phyloP scores from a whole-genome alignment of 2,329 filamentous ascomycete genomes.

The Hymenoscyphus infarciens region DNA sequence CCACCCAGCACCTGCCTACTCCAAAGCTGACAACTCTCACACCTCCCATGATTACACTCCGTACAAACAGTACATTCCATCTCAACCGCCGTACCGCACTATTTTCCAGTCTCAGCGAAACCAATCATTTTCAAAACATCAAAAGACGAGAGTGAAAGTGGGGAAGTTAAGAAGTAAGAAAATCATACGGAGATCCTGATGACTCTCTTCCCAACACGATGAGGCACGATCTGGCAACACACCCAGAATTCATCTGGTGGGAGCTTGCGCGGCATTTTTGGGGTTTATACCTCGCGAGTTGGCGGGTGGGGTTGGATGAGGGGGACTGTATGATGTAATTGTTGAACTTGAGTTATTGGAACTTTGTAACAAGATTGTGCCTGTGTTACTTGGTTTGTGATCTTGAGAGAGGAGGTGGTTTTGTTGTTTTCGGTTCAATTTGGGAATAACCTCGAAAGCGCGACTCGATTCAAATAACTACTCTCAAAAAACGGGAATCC shows the following conservation, averaged over 20 bases:
- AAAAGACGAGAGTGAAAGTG: not conserved
- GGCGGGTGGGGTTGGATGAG: not conserved
- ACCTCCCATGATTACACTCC: constrained; percentile 10
- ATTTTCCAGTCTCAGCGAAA: not conserved
- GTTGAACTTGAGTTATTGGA: not conserved
- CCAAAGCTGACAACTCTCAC: constrained; percentile 10
- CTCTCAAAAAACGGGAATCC: too few species aligned
- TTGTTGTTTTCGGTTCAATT: too few species aligned
- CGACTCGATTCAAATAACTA: too few species aligned
- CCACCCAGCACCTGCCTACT: constrained; percentile 10
- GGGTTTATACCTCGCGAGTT: not conserved
- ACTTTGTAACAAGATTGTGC: constrained; percentile 2
- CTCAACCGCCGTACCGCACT: constrained; percentile 13
- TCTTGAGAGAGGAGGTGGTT: too few species aligned
- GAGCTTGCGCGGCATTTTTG: constrained; percentile 8
- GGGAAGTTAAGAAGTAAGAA: too few species aligned
- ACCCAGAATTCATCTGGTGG: constrained; percentile 26
- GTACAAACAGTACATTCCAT: not conserved
- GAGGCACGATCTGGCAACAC: constrained; percentile 16
- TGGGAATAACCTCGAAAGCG: too few species aligned
- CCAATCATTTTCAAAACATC: not conserved
- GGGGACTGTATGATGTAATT: not conserved
- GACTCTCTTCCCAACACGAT: not conserved
- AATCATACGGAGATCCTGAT: constrained; percentile 4
- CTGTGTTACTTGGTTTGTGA: constrained; percentile 5